Evolutionary conservation across 2,329 filamentous ascomycete species (phyloP).

Genomic region (Trichoderma koningiopsis): DNA sequence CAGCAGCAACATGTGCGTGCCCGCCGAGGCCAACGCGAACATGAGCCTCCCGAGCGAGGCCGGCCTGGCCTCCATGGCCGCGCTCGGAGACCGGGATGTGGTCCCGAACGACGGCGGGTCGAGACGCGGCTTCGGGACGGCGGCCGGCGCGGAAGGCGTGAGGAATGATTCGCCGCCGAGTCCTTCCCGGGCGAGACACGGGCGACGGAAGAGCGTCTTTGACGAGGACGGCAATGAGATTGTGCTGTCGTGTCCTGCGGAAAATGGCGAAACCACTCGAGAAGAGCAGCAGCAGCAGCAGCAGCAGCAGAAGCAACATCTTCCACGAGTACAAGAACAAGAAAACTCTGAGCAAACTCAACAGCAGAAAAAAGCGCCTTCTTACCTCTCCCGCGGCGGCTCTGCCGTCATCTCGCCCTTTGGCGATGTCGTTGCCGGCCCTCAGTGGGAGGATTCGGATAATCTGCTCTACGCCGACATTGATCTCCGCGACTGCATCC

Average conservation of each 20-base stretch:
- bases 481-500: conserved; percentile 84
- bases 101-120: conserved; percentile 9
- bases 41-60: conserved; percentile 62
- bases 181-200: conserved; percentile 31
- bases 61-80: background rate
- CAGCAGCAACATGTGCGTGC: conserved; percentile 79
- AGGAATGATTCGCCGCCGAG: conserved; percentile 49
- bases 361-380: background rate
- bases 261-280: conserved; percentile 22
- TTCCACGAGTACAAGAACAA: background rate
- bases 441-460: conserved; percentile 78
- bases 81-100: conserved; percentile 1
- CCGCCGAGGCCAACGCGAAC: conserved; percentile 52
- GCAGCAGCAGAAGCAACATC: background rate
- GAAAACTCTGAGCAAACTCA: background rate
- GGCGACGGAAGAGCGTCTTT: conserved; percentile 47
- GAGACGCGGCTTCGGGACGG: conserved; percentile 31
- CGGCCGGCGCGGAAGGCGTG: conserved; percentile 47
- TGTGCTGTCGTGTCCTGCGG: conserved; percentile 43
- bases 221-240: conserved; percentile 60
- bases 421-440: conserved; percentile 77
- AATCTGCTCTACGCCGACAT: conserved; percentile 71
- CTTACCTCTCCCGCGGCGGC: conserved; percentile 72
- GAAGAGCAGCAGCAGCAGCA: background rate
- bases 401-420: conserved; percentile 79